Evolutionary conservation across 495 filamentous ascomycete genomes (phyloP), one percentile per base, ranked within the genome.

Genomic region (Podospora anserina): DNA sequence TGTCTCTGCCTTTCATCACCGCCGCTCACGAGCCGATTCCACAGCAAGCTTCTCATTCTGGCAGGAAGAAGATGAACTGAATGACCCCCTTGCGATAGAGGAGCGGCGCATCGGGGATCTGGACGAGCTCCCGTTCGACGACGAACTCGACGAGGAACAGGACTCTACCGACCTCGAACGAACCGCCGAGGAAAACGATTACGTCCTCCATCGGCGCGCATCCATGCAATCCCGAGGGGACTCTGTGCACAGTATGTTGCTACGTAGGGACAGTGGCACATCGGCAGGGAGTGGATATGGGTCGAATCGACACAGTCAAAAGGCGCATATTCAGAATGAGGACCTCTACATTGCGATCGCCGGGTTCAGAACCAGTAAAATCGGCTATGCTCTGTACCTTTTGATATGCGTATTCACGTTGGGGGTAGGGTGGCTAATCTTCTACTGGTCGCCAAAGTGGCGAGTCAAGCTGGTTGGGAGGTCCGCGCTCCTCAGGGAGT

Each of bases 301-400:
- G 28, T 85, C 83, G 0, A 83, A 85, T 63, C 83, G 91, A 55
- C 78, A 82, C 55, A 94, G 85, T 71, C 95, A 99, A 73, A 97
- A 96, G 78, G 85, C 97, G 15, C 92, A 97, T 75, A 94, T 99
- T 77, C 82, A 87, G 34, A 95, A 91, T 44, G 95, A 99, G 80
- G 95, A 99, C 76, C 82, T 98, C 64, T 97, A 92, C 0, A 91
- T 96, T 70, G 93, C 92, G 58, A 89, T 98, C 72, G 90, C 95
- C 20, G 95, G 95, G 0, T 99, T 97, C 76, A 88, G 84, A 30
- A 97, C 92, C 4, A 92, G 87, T 66, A 70, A 77, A 9, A 44
- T 87, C 34, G 93, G 94, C 3, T 88, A 88, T 69, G 79, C 84
- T 7, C 55, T 89, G 1, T 98, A 98, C 74, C 71, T 88, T 15